phyloP scores from a whole-genome alignment of 495 filamentous ascomycete species.

The Cudoniella acicularis region DNA sequence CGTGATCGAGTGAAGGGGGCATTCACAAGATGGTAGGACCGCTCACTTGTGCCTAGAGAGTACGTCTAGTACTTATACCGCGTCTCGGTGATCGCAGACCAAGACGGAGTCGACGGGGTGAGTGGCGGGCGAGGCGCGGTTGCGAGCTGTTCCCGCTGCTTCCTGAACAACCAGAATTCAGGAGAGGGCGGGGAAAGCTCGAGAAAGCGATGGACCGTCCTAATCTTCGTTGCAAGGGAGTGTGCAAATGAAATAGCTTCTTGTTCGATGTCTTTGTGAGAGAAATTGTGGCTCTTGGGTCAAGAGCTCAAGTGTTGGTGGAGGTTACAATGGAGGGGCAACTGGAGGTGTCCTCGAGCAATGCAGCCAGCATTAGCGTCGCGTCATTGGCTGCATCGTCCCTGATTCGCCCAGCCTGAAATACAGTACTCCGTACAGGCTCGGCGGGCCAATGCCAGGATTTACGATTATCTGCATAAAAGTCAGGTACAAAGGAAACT shows the following conservation, averaged over 20 bases:
- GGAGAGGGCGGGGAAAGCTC: conserved; percentile 21
- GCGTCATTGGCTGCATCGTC: not conserved
- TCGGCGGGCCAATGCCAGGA: conserved; percentile 1
- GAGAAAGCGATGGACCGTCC: not conserved
- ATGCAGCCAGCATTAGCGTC: not conserved
- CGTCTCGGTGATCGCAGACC: not conserved
- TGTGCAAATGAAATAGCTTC: not conserved
- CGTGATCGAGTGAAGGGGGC: conserved; percentile 29
- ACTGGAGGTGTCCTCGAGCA: not conserved
- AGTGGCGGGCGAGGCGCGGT: conserved; percentile 7
- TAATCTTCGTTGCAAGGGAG: not conserved
- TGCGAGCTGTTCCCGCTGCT: conserved; percentile 16
- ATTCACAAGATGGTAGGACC: conserved; percentile 23
- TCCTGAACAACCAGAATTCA: conserved; percentile 22
- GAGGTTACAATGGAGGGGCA: conserved; percentile 1
- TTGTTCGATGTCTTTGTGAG: not conserved
- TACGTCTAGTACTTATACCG: not conserved
- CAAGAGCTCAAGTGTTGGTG: not conserved
- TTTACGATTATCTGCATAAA: conserved; percentile 11
- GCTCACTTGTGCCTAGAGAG: not conserved
- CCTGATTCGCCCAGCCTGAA: not conserved
- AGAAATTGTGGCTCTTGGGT: conserved; percentile 1
- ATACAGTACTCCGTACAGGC: not conserved
- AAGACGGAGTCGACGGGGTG: not conserved
- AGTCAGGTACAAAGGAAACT: conserved; percentile 1